A percentile compares a stretch with the other conserved stretches of the same genome.
These are phyloP conservation scores for Entoloma clypeatum DNA, from an alignment of 1,284 basidiomycete genomes.

Conservation along the genomic window DNA sequence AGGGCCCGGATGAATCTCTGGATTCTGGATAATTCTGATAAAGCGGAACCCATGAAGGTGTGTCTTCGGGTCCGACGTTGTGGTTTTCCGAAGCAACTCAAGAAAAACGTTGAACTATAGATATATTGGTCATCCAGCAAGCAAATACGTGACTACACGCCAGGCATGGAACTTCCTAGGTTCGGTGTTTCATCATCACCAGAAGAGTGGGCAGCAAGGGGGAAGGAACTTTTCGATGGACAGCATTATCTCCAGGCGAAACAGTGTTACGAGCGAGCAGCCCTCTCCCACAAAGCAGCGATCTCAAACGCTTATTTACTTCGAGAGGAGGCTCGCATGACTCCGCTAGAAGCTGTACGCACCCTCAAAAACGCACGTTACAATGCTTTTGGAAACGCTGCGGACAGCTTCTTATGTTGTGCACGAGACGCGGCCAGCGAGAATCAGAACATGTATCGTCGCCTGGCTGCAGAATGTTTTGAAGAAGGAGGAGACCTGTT, in stretches of 20 bases:
- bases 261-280: conserved; percentile 58
- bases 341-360: conserved; percentile 17
- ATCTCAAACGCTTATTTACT: conserved; percentile 39
- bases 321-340: conserved; percentile 31
- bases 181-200: conserved; percentile 30
- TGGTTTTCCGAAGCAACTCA: conserved; percentile 1
- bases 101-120: conserved; percentile 26
- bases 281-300: conserved; percentile 36
- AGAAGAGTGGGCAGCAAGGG: conserved; percentile 48
- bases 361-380: conserved; percentile 23
- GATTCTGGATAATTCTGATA: conserved; percentile 60
- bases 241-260: conserved; percentile 56
- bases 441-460: conserved; percentile 39
- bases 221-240: conserved; percentile 49
- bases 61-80: too few relatives aligned
- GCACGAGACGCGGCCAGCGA: conserved; percentile 27
- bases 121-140: conserved; percentile 43
- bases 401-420: conserved; percentile 44
- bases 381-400: conserved; percentile 42
- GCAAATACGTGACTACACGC: conserved; percentile 35
- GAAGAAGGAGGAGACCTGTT: conserved; percentile 36
- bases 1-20: conserved; percentile 64
- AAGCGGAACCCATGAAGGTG: conserved; percentile 57
- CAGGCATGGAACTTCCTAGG: conserved; percentile 27
- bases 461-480: conserved; percentile 53